Percentiles rank a stretch among this genome's conserved stretches.
phyloP scores from a whole-genome alignment of 805 yeast species.

The Barnettozyma californica region DNA sequence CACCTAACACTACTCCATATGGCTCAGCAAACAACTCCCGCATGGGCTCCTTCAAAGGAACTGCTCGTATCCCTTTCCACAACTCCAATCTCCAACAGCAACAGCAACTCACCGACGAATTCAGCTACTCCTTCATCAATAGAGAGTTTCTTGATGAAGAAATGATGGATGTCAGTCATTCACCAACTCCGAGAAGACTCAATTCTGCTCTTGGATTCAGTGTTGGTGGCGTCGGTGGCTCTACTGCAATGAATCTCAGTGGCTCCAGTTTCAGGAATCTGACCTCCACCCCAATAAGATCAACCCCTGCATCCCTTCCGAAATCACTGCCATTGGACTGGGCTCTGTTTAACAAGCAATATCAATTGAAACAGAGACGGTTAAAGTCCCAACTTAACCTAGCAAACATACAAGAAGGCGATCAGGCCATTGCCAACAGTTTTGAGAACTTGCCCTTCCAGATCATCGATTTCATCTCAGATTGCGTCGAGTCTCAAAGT shows the following conservation, averaged over 20 bases:
- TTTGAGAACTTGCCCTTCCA: conserved; percentile 26
- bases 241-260: not conserved
- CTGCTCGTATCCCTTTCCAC: conserved; percentile 9
- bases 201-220: conserved; percentile 1
- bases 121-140: conserved; percentile 23
- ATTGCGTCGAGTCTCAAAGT: conserved; percentile 24
- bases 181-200: not conserved
- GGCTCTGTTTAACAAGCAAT: conserved; percentile 26
- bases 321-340: conserved; percentile 26
- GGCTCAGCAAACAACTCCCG: conserved; percentile 7
- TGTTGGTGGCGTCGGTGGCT: not conserved
- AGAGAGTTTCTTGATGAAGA: conserved; percentile 20
- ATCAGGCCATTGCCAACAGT: conserved; percentile 14
- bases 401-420: conserved; percentile 1
- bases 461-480: conserved; percentile 25
- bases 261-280: conserved; percentile 19
- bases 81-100: conserved; percentile 3
- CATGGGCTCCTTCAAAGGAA: conserved; percentile 1
- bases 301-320: conserved; percentile 23
- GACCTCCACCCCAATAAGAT: conserved; percentile 23
- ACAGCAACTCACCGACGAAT: conserved; percentile 3
- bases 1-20: conserved; percentile 6
- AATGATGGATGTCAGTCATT: conserved; percentile 1
- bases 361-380: conserved; percentile 18
- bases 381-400: conserved; percentile 8